Evolutionary conservation across 495 filamentous ascomycete species (phyloP).

Genomic region (Neurospora tetraspora): DNA sequence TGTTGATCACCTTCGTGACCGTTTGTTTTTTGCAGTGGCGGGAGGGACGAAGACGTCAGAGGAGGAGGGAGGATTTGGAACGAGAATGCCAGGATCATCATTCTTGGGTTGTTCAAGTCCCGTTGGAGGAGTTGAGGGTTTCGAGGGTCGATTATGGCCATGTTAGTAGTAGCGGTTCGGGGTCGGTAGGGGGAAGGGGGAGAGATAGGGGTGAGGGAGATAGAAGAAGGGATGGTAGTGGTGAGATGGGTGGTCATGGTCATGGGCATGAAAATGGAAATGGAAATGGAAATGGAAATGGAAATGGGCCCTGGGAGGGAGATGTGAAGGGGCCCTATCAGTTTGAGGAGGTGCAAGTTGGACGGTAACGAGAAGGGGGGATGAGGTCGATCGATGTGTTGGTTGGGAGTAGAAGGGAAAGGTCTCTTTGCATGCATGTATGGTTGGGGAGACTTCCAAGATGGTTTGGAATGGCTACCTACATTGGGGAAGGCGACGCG

Average conservation of each 20-base stretch:
- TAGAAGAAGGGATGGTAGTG: no score
- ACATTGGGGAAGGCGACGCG: not conserved
- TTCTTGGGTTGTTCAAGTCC: not conserved
- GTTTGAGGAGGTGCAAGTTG: not conserved
- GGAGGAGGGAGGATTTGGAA: not conserved
- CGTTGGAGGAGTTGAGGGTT: not conserved
- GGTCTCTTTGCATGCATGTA: no score
- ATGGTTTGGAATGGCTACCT: not conserved
- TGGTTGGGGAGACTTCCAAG: no score
- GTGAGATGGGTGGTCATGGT: not conserved
- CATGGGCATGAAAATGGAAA: not conserved
- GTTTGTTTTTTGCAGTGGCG: constrained; percentile 3
- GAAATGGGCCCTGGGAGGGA: not conserved
- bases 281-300: no score
- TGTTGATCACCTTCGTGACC: not conserved
- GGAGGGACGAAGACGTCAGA: not conserved
- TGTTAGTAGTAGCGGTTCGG: no score
- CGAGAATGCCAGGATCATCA: not conserved
- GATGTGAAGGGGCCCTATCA: not conserved
- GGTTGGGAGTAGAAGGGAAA: not conserved
- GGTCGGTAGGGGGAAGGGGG: not conserved
- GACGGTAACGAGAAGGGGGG: not conserved
- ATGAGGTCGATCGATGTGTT: not conserved
- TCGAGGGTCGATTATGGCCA: not conserved
- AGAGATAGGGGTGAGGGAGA: not conserved